A percentile compares a stretch with the other conserved stretches of the same genome.
phyloP scores from a whole-genome alignment of 2,329 filamentous ascomycete species.

The Diaporthe citri region DNA sequence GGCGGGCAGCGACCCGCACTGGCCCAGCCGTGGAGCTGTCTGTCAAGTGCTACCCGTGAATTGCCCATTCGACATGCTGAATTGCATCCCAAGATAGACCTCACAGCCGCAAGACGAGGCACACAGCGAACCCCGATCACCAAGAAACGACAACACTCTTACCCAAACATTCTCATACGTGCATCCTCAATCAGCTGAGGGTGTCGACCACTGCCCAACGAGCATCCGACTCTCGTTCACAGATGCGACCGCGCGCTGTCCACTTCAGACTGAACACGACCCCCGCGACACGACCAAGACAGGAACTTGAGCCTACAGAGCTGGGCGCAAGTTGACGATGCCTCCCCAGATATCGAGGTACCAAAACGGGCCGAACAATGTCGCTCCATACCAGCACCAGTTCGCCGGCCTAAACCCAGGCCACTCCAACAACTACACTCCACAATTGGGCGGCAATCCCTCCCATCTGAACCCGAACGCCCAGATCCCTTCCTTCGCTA shows the following conservation, averaged over 20 bases:
- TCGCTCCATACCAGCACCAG: constrained; percentile 63
- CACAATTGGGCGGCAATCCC: constrained; percentile 74
- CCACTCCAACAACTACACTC: constrained; percentile 60
- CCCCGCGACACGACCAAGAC: constrained; percentile 36
- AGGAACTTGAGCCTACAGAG: constrained; percentile 24
- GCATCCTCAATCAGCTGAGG: not conserved
- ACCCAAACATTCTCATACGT: constrained; percentile 4
- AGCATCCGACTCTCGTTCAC: constrained; percentile 33
- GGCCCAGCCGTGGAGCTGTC: constrained; percentile 28
- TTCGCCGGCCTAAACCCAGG: constrained; percentile 68
- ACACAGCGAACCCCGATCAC: not conserved
- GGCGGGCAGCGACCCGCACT: constrained; percentile 28
- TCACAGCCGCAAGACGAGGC: constrained; percentile 5
- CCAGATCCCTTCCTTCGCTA: constrained; percentile 76
- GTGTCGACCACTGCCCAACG: constrained; percentile 22
- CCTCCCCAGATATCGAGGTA: constrained; percentile 60
- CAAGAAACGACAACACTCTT: constrained; percentile 7
- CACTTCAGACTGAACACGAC: constrained; percentile 40
- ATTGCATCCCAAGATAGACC: constrained; percentile 28
- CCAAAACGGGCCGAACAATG: constrained; percentile 59
- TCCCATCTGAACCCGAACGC: constrained; percentile 79
- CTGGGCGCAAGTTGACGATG: constrained; percentile 50
- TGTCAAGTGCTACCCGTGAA: constrained; percentile 18
- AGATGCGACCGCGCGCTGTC: constrained; percentile 37
- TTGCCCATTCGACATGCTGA: constrained; percentile 20